phyloP scores from a whole-genome alignment of 2,329 filamentous ascomycete genomes.

The Penicillium sp. region DNA sequence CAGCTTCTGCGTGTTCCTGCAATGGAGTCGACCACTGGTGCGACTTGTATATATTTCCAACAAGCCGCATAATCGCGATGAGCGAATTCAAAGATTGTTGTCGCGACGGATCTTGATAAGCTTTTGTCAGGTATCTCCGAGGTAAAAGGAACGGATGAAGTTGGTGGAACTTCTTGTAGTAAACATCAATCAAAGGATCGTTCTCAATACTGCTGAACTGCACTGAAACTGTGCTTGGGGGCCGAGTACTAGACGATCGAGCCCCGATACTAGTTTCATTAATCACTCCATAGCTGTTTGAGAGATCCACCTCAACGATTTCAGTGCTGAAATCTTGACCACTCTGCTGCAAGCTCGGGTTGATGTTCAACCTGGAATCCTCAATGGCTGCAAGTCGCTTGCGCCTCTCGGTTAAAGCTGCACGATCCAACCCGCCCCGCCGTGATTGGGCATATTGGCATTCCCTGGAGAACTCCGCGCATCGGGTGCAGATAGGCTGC shows the following conservation, averaged over 20 bases:
- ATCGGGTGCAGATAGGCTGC: too few relatives aligned
- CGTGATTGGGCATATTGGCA: conserved; percentile 53
- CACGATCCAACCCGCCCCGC: conserved; percentile 37
- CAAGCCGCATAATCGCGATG: conserved; percentile 27
- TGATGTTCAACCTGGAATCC: not conserved
- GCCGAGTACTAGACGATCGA: not conserved
- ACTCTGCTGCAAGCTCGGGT: conserved; percentile 1
- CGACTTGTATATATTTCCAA: conserved; percentile 27
- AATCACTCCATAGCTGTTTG: not conserved
- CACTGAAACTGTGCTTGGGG: not conserved
- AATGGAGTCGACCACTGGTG: conserved; percentile 18
- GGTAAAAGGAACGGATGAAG: conserved; percentile 32
- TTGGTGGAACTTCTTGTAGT: conserved; percentile 34
- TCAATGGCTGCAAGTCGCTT: conserved; percentile 12
- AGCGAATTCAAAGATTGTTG: conserved; percentile 20
- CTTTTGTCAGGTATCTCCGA: conserved; percentile 11
- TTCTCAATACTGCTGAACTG: conserved; percentile 9
- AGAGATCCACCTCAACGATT: conserved; percentile 2
- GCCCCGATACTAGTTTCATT: conserved; percentile 3
- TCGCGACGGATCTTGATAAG: conserved; percentile 13
- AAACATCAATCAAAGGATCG: conserved; percentile 23
- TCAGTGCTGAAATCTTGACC: not conserved
- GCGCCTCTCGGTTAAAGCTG: conserved; percentile 23
- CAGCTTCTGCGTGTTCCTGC: conserved; percentile 16
- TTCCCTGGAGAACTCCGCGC: conserved; percentile 41